phyloP scores from a whole-genome alignment of 805 yeast genomes.

The Candida jianshihensis region DNA sequence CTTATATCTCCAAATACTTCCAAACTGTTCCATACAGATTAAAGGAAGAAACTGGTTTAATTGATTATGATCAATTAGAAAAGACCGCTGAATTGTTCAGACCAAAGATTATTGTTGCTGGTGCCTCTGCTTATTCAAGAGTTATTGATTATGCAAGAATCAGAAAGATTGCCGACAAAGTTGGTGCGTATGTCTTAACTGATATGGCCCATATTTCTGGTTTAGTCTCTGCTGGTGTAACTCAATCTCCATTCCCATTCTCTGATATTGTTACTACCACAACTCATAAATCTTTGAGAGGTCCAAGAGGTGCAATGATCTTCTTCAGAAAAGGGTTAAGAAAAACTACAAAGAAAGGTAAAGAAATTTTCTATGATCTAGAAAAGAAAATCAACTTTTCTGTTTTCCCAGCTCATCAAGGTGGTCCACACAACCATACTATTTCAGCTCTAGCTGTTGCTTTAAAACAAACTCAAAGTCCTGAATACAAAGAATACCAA shows the following conservation, averaged over 20 bases:
- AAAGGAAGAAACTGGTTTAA: conserved; percentile 77
- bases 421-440: conserved; percentile 99
- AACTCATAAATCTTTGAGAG: conserved; percentile 95
- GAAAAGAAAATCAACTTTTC: conserved; percentile 92
- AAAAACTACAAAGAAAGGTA: conserved; percentile 75
- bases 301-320: conserved; percentile 98
- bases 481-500: conserved; percentile 86
- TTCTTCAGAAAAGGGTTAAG: conserved; percentile 94
- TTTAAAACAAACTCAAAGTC: conserved; percentile 81
- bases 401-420: conserved; percentile 99
- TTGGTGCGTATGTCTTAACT: conserved; percentile 85
- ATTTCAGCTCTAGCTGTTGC: conserved; percentile 95
- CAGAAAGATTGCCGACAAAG: conserved; percentile 85
- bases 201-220: conserved; percentile 99
- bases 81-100: conserved; percentile 80
- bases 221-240: conserved; percentile 88
- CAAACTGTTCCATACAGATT: conserved; percentile 97
- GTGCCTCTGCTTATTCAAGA: conserved; percentile 94
- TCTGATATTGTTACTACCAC: conserved; percentile 97
- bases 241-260: conserved; percentile 86
- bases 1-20: conserved; percentile 88
- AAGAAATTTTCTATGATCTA: conserved; percentile 77
- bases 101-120: conserved; percentile 93
- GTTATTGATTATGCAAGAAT: conserved; percentile 84
- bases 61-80: conserved; percentile 85